Percentiles rank a stretch among this genome's conserved stretches.
Conservation (phyloP, 2,329 filamentous ascomycete species). For the Neurospora sp. region DNA sequence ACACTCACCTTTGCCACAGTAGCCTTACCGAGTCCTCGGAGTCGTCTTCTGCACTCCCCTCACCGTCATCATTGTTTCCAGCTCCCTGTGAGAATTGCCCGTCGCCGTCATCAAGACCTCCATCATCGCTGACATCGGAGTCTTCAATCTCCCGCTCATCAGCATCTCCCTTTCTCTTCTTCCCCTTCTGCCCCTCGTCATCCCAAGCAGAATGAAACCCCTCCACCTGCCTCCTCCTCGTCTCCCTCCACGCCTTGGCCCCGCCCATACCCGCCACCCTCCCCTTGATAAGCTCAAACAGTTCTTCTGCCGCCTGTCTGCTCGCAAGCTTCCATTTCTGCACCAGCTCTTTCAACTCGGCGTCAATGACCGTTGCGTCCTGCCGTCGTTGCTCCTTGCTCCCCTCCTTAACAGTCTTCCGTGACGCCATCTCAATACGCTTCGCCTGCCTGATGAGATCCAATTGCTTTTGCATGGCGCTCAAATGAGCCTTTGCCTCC, state of each 20-base stretch:
- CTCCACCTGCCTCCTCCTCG: slow-evolving; percentile 14
- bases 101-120: neutral
- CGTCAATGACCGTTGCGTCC: slow-evolving; percentile 27
- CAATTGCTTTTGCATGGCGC: slow-evolving; percentile 19
- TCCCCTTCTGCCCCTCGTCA: slow-evolving; percentile 2
- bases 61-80: neutral
- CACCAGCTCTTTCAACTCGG: slow-evolving; percentile 45
- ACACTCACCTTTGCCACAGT: neutral
- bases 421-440: slow-evolving; percentile 29
- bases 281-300: slow-evolving; percentile 51
- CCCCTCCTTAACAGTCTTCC: slow-evolving; percentile 9
- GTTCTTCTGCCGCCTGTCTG: slow-evolving; percentile 55
- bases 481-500: slow-evolving; percentile 2
- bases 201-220: slow-evolving; percentile 7
- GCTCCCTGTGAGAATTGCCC: neutral
- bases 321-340: slow-evolving; percentile 51
- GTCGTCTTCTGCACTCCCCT: slow-evolving; percentile 7
- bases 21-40: slow-evolving; percentile 9
- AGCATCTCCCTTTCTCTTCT: neutral
- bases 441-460: slow-evolving; percentile 36
- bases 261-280: slow-evolving; percentile 37
- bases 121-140: neutral
- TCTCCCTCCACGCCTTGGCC: slow-evolving; percentile 20
- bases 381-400: slow-evolving; percentile 4
- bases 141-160: neutral